Evolutionary conservation across 768 basidiomycete genomes (phyloP).

Genomic region (Paxillus rubicundulus): DNA sequence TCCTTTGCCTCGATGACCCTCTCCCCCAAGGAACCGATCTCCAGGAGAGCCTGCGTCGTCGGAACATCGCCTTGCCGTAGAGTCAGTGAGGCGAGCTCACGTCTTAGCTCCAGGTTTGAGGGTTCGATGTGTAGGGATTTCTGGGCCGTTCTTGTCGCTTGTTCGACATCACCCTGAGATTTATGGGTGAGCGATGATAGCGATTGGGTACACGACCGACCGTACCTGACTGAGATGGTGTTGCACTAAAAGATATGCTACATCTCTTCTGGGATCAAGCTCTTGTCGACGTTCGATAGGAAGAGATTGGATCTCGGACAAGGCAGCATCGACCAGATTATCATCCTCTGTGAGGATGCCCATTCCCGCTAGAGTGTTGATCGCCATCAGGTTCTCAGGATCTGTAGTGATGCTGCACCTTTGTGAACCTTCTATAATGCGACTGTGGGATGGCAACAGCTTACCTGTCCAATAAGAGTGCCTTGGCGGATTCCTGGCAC

Average conservation of each 20-base stretch:
- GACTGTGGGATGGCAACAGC: slow-evolving; percentile 17
- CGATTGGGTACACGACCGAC: not conserved
- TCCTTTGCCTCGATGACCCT: slow-evolving; percentile 37
- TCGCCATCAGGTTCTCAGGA: slow-evolving; percentile 74
- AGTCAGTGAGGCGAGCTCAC: slow-evolving; percentile 52
- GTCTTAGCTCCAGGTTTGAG: slow-evolving; percentile 44
- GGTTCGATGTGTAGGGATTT: slow-evolving; percentile 59
- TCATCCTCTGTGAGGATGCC: slow-evolving; percentile 80
- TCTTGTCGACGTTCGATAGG: slow-evolving; percentile 61
- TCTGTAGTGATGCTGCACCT: slow-evolving; percentile 67
- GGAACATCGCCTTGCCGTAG: slow-evolving; percentile 45
- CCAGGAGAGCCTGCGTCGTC: slow-evolving; percentile 48
- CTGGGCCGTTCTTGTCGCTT: slow-evolving; percentile 55
- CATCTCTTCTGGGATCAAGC: slow-evolving; percentile 69
- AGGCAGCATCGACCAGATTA: slow-evolving; percentile 77
- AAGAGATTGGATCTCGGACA: slow-evolving; percentile 74
- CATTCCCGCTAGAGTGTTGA: slow-evolving; percentile 86
- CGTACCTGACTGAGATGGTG: slow-evolving; percentile 73
- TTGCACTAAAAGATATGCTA: slow-evolving; percentile 68
- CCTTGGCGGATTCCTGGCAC: slow-evolving; percentile 72
- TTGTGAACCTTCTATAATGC: slow-evolving; percentile 13
- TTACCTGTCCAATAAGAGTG: slow-evolving; percentile 79
- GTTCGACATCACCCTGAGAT: slow-evolving; percentile 44
- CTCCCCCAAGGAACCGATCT: slow-evolving; percentile 27
- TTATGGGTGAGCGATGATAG: not conserved